phyloP scores from a whole-genome alignment of 805 yeast species.

The Candida jianshihensis region DNA sequence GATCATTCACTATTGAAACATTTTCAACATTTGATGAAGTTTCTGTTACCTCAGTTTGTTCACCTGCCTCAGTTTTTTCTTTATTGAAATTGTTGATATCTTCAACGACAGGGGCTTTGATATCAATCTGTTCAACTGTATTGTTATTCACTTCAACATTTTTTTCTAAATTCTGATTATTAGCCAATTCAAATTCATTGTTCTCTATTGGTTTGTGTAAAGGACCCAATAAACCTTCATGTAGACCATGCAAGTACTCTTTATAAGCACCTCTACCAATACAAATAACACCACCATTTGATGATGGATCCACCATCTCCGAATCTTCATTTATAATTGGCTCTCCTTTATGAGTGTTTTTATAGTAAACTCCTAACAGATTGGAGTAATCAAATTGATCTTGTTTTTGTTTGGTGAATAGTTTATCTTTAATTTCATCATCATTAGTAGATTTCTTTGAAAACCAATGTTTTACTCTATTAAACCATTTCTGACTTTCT shows the following conservation, averaged over 20 bases:
- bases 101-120: conserved; percentile 7
- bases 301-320: conserved; percentile 31
- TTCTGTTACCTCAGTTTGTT: conserved; percentile 1
- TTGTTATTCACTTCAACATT: conserved; percentile 2
- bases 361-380: conserved; percentile 52
- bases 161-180: conserved; percentile 1
- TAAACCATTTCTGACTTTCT: conserved; percentile 14
- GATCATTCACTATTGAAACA: conserved; percentile 6
- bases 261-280: conserved; percentile 94
- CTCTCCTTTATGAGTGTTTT: conserved; percentile 21
- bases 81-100: conserved; percentile 1
- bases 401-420: conserved; percentile 18
- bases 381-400: conserved; percentile 34
- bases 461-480: conserved; percentile 9
- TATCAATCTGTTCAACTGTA: not conserved
- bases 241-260: conserved; percentile 84
- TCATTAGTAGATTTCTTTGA: conserved; percentile 5
- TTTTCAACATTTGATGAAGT: conserved; percentile 4
- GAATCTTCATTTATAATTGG: conserved; percentile 39
- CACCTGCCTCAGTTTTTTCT: conserved; percentile 2
- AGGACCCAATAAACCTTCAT: conserved; percentile 94
- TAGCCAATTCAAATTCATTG: conserved; percentile 9
- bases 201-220: conserved; percentile 43
- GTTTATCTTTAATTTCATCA: conserved; percentile 11
- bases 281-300: conserved; percentile 83